Evolutionary conservation across 768 basidiomycete genomes (phyloP), one percentile per base, ranked within the genome.

Genomic region (Tremella mesenterica): DNA sequence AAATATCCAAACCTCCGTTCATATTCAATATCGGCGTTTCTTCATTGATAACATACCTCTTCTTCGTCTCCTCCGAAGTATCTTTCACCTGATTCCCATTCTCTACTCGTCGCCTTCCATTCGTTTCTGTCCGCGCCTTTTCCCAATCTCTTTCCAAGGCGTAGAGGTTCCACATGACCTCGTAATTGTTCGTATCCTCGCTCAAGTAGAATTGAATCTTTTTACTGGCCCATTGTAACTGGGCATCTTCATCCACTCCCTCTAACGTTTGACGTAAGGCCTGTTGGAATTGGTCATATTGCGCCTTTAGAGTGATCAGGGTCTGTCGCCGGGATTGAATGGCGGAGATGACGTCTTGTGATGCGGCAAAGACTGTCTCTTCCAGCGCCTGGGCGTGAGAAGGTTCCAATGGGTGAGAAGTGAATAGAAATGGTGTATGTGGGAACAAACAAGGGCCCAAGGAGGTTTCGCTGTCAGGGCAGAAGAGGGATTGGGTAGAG

Each of bases 311-410:
- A 18, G 39, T 44, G 21, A n/a, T 30, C 21, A 49, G 30, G 7
- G 44, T 23, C 12, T 43, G 13, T 3, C 29, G 41, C 1, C 58
- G 51, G 30, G 43, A 18, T 16, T 48, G 52, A 9, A 48, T 34
- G 14, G 55, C 56, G 34, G 52, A 44, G 28, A 59, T 56, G 4
- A 65, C 14, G 41, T 55, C 46, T 7, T 50, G 33, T 3, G 53
- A 43, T 8, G 61, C 59, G 39, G 31, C n/a, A 29, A 56, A 65
- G 1, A 69, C 47, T 12, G 54, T 25, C 9, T 53, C 50, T 50
- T 69, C 67, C 20, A 65, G 48, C 12, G 49, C 25, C 63, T 67
- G 29, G 5, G n/a, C n/a, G n/a, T n/a, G n/a, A n/a, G n/a, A n/a
- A n/a, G n/a, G n/a, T n/a, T 8, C 2, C 12, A 34, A 27, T 2